Evolutionary conservation across 2,329 filamentous ascomycete species (phyloP), one percentile per base, ranked within the genome.

Genomic region (Monilinia aucupariae): DNA sequence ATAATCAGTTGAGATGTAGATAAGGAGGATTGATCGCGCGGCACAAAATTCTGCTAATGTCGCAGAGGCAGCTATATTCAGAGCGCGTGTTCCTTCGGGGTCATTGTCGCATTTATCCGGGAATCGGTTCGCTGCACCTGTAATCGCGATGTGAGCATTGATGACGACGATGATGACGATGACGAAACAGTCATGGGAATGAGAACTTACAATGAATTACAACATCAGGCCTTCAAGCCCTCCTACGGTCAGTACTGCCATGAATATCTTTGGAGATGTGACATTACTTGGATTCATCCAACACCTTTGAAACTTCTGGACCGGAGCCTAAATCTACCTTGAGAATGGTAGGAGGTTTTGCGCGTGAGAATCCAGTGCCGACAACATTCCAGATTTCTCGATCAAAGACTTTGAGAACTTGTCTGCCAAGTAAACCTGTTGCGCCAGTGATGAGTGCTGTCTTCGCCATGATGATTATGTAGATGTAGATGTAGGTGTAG

Each of bases 1-100:
- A 71, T 92, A 92, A 75, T 92, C 89, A 54, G 89, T 92, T 10
- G 88, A 91, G 69, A 92, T 90, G 76, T 92, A 92, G 72, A 92
- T 83, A 39, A 91, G 78, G 56, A 91, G 74, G 60, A 85, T 82
- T 48, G 76, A 82, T 70, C 85, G 83, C 34, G 79, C 73, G 0
- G 85, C 82, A 59, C 89, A 88, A n/a, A 85, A 80, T 48, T 79
- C 75, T 12, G 90, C 90, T 15, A 96, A 82, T 10, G 77, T 76
- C 54, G 80, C 78, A 53, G 90, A 89, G 2, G 91, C 88, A 3
- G 84, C 80, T 15, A 93, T 85, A 71, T 96, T 96, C 70, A 96
- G 79, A 22, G 81, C 82, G 65, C 82, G 83, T 3, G 91, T 90
- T 61, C 85, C 89, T 64, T 87, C 83, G 3, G 91, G 92, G 74